These are phyloP conservation scores for Alternaria sp. DNA, from an alignment of 2,329 filamentous ascomycete species.

Conservation along the genomic window DNA sequence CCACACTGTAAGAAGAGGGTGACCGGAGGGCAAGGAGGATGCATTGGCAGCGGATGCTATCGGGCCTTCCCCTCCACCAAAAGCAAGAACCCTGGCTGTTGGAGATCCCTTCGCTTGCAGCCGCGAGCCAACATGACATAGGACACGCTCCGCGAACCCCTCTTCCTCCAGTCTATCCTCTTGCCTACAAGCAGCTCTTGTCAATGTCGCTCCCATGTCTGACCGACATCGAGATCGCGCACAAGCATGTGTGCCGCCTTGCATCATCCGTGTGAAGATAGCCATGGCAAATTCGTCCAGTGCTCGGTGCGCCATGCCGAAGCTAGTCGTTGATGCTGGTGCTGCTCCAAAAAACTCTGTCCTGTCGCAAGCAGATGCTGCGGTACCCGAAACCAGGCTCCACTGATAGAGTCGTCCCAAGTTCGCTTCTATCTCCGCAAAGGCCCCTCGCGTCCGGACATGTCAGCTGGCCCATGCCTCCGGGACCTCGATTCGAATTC, in stretches of 20 bases:
- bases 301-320: slow-evolving; percentile 9
- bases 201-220: background rate
- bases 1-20: background rate
- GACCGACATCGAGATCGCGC: background rate
- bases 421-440: slow-evolving; percentile 9
- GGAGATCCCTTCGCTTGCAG: slow-evolving; percentile 7
- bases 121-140: background rate
- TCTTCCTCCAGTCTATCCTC: background rate
- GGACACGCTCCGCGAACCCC: background rate
- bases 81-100: background rate
- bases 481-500: slow-evolving; percentile 12
- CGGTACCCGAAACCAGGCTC: background rate
- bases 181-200: background rate
- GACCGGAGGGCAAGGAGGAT: background rate
- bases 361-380: slow-evolving; percentile 1
- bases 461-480: slow-evolving; percentile 9
- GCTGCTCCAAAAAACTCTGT: slow-evolving; percentile 5
- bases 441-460: background rate
- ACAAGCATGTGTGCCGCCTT: background rate
- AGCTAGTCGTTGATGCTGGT: slow-evolving; percentile 4
- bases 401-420: background rate
- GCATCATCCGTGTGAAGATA: background rate
- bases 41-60: slow-evolving; percentile 3
- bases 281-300: background rate
- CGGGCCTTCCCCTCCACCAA: slow-evolving; percentile 8